phyloP scores from a whole-genome alignment of 768 basidiomycete species.

The Mycena polygramma region DNA sequence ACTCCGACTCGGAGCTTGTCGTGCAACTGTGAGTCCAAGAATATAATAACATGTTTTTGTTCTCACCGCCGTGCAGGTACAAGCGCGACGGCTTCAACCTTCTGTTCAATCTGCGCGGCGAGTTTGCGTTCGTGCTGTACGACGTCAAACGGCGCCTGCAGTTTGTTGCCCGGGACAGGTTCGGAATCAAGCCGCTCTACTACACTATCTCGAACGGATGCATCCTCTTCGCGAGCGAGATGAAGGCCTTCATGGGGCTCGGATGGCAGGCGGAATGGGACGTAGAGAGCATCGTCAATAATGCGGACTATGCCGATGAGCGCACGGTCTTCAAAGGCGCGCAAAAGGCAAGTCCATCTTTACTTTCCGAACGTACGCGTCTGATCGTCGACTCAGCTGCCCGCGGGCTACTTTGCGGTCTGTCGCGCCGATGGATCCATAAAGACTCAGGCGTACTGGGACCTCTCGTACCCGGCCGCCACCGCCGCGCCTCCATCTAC shows the following conservation, averaged over 20 bases:
- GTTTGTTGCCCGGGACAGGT: constrained; percentile 38
- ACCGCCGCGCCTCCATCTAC: neutral
- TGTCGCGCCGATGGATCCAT: constrained; percentile 23
- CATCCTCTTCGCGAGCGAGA: constrained; percentile 37
- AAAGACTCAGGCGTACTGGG: constrained; percentile 33
- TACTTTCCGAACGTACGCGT: neutral
- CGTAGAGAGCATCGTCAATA: constrained; percentile 29
- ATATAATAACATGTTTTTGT: neutral
- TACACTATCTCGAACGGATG: constrained; percentile 35
- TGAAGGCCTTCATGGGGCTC: constrained; percentile 36
- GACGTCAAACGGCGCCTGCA: constrained; percentile 28
- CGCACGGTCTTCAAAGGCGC: constrained; percentile 36
- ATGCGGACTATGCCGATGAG: constrained; percentile 25
- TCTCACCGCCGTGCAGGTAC: constrained; percentile 22
- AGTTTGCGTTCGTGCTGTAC: constrained; percentile 40
- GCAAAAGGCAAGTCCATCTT: constrained; percentile 12
- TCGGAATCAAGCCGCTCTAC: constrained; percentile 41
- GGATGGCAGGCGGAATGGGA: constrained; percentile 40
- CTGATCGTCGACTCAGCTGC: constrained; percentile 7
- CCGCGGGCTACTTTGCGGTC: constrained; percentile 15
- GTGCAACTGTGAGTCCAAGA: constrained; percentile 31
- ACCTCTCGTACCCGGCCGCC: constrained; percentile 22
- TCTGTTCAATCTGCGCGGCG: constrained; percentile 33
- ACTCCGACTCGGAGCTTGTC: constrained; percentile 36
- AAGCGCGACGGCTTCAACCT: constrained; percentile 36